A percentile compares a stretch with the other conserved stretches of the same genome.
Conservation (phyloP, 2,329 filamentous ascomycete species). For the Capronia americana region DNA sequence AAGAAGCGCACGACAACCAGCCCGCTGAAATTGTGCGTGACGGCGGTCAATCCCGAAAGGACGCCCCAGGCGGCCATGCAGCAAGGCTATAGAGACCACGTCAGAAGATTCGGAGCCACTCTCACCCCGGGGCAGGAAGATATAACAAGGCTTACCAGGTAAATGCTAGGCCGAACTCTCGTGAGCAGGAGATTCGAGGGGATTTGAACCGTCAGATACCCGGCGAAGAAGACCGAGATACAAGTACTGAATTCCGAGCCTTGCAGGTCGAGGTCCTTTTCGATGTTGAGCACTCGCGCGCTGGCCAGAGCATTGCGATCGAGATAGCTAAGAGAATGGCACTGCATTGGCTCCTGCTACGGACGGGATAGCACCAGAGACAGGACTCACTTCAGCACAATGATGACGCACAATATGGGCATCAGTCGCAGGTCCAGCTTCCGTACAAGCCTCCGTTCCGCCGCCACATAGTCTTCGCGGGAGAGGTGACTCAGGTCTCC, state of each 20-base stretch:
- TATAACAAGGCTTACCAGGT: slow-evolving; percentile 63
- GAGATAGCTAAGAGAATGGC: background rate
- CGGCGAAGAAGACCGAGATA: slow-evolving; percentile 72
- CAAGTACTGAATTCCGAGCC: background rate
- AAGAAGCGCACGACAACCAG: slow-evolving; percentile 73
- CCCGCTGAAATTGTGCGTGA: slow-evolving; percentile 61
- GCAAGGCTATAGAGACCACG: background rate
- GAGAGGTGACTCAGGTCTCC: background rate
- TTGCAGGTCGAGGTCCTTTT: background rate
- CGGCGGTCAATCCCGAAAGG: background rate
- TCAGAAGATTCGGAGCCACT: no score
- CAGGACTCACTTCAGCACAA: no score
- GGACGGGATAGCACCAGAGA: no score
- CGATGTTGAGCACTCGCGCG: background rate
- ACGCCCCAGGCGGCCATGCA: background rate
- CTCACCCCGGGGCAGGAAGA: no score
- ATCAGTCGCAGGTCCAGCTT: background rate
- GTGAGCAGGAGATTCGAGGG: slow-evolving; percentile 71
- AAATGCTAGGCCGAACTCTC: slow-evolving; percentile 67
- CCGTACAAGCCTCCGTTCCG: background rate
- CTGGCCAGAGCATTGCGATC: background rate
- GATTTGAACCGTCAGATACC: slow-evolving; percentile 72
- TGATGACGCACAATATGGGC: background rate
- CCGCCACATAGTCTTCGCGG: background rate
- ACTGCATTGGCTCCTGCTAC: no score